Percentiles rank a stretch among this genome's conserved stretches.
phyloP scores from a whole-genome alignment of 1,284 basidiomycete species.

The Sanghuangporus baumii region DNA sequence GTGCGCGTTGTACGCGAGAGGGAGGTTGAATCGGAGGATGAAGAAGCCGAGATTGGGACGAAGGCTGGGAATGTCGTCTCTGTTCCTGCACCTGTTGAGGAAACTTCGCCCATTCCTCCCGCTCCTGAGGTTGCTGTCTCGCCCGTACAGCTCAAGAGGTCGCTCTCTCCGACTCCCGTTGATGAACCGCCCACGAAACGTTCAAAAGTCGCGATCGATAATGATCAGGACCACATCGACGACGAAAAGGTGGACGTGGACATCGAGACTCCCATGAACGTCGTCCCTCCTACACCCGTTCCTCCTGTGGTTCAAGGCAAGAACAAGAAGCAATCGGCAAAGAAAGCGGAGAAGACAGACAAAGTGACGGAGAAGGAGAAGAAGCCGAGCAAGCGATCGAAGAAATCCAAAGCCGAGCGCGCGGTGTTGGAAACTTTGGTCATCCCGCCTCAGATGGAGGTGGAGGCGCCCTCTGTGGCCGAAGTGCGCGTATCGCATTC shows the following conservation, averaged over 20 bases:
- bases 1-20: neutral
- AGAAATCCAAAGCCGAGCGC: slow-evolving; percentile 22
- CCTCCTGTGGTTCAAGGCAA: slow-evolving; percentile 29
- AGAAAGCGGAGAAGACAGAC: slow-evolving; percentile 25
- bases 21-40: slow-evolving; percentile 8
- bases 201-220: neutral
- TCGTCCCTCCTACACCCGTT: neutral
- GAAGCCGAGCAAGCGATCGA: slow-evolving; percentile 23
- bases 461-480: slow-evolving; percentile 43
- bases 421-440: slow-evolving; percentile 42
- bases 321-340: slow-evolving; percentile 13
- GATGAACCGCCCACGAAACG: slow-evolving; percentile 15
- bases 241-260: neutral
- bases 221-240: neutral
- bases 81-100: neutral
- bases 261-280: neutral
- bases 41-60: neutral
- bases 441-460: slow-evolving; percentile 43
- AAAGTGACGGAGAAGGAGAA: slow-evolving; percentile 30
- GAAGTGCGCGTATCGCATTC: slow-evolving; percentile 46
- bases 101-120: neutral
- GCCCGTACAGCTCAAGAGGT: slow-evolving; percentile 12
- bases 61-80: neutral
- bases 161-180: slow-evolving; percentile 3
- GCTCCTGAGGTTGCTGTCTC: neutral